phyloP scores from a whole-genome alignment of 805 yeast species.

The Candida wancherniae region DNA sequence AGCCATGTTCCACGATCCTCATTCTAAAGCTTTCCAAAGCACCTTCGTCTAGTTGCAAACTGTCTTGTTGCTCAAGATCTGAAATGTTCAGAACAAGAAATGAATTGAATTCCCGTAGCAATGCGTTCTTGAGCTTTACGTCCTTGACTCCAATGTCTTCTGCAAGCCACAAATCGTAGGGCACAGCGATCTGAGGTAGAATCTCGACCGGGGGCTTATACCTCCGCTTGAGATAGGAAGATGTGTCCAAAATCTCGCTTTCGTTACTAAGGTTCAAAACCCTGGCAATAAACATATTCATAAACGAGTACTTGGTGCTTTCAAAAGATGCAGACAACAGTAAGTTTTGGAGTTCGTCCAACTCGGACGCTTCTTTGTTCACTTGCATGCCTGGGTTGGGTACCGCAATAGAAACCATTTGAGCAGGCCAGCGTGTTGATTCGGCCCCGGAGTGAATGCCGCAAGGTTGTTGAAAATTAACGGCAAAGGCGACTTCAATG shows the following conservation, averaged over 20 bases:
- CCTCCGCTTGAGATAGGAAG: constrained; percentile 1
- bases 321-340: constrained; percentile 26
- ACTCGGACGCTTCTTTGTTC: too few relatives aligned
- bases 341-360: constrained; percentile 18
- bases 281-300: constrained; percentile 23
- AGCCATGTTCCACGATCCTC: constrained; percentile 29
- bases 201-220: constrained; percentile 18
- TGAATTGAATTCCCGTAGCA: constrained; percentile 30
- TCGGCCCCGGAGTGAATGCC: too few relatives aligned
- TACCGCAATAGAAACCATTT: too few relatives aligned
- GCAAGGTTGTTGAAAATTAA: too few relatives aligned
- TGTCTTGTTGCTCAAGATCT: constrained; percentile 14
- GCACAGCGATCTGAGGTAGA: constrained; percentile 30
- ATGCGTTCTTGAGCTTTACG: constrained; percentile 26
- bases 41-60: constrained; percentile 22
- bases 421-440: too few relatives aligned
- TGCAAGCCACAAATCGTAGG: constrained; percentile 34
- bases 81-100: constrained; percentile 18
- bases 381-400: too few relatives aligned
- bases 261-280: constrained; percentile 21
- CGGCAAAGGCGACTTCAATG: too few relatives aligned
- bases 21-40: constrained; percentile 27
- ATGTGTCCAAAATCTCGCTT: constrained; percentile 10
- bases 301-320: constrained; percentile 23
- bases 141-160: constrained; percentile 29